Percentiles rank a stretch among this genome's conserved stretches.
Evolutionary conservation across 768 basidiomycete species (phyloP).

Genomic region (Butyriboletus loyo): DNA sequence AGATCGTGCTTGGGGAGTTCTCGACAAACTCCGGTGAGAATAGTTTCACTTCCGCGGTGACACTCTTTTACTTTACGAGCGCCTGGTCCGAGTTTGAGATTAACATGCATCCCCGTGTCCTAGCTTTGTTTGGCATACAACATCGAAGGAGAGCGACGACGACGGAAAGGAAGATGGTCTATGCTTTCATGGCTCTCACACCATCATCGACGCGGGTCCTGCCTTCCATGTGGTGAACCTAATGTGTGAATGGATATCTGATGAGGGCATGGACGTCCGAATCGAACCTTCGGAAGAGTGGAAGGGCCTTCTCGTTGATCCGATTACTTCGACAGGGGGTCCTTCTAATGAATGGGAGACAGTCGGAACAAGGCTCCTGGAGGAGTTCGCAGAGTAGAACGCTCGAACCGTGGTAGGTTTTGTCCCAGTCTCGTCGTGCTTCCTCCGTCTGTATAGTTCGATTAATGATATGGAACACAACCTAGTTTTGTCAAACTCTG

Average conservation of each 20-base stretch:
- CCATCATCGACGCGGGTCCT: constrained; percentile 23
- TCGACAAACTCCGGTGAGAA: constrained; percentile 21
- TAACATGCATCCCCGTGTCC: no score
- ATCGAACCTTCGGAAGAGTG: constrained; percentile 19
- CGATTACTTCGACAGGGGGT: constrained; percentile 24
- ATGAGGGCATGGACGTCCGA: constrained; percentile 6
- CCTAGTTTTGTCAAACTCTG: constrained; percentile 8
- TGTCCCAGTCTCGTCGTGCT: not conserved
- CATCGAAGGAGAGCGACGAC: not conserved
- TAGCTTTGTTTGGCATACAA: constrained; percentile 16
- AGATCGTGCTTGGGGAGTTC: constrained; percentile 9
- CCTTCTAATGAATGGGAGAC: constrained; percentile 15
- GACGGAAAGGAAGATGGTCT: constrained; percentile 12
- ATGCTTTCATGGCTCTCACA: constrained; percentile 24
- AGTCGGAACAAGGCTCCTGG: constrained; percentile 11
- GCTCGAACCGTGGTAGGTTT: constrained; percentile 9
- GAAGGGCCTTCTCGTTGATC: constrained; percentile 26
- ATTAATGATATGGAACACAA: not conserved
- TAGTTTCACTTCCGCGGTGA: no score
- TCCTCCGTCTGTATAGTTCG: not conserved
- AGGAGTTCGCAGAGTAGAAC: constrained; percentile 6
- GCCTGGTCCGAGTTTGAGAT: not conserved
- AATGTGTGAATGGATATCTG: constrained; percentile 23
- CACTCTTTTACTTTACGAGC: not conserved
- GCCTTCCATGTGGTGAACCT: constrained; percentile 20